These are phyloP conservation scores for Pythium oligandrum DNA, from an alignment of 352 stramenopile genomes.

Conservation along the genomic window DNA sequence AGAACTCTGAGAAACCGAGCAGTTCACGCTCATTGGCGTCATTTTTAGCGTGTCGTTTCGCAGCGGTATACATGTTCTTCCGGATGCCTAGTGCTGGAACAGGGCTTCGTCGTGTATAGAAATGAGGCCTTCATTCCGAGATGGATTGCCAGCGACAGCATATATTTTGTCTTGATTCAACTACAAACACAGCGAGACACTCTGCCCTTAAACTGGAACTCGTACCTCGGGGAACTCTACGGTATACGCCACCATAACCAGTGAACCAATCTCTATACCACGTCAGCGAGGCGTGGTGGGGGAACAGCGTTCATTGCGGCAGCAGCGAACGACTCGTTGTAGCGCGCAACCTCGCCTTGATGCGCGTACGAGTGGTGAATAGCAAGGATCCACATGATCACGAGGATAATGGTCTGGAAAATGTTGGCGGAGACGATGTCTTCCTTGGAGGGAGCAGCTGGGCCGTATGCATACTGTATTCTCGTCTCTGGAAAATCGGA, in stretches of 20 bases:
- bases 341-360: slow-evolving; percentile 63
- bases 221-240: no score
- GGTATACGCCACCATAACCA: no score
- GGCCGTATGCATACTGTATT: slow-evolving; percentile 69
- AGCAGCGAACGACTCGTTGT: slow-evolving; percentile 78
- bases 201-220: no score
- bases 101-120: no score
- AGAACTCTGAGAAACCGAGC: neutral
- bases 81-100: no score
- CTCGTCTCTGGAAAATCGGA: slow-evolving; percentile 69
- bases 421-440: slow-evolving; percentile 84
- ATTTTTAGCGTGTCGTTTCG: no score
- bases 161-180: no score
- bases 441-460: slow-evolving; percentile 70
- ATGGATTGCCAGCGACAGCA: no score
- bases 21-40: no score
- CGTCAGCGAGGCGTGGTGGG: slow-evolving; percentile 57
- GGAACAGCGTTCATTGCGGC: slow-evolving; percentile 82
- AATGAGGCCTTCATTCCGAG: no score
- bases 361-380: slow-evolving; percentile 79
- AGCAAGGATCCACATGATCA: slow-evolving; percentile 79
- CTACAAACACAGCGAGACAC: no score
- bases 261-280: slow-evolving; percentile 17
- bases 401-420: slow-evolving; percentile 80
- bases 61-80: no score